Evolutionary conservation across 2,329 filamentous ascomycete genomes (phyloP).

Genomic region (Microsporum ferrugineum): DNA sequence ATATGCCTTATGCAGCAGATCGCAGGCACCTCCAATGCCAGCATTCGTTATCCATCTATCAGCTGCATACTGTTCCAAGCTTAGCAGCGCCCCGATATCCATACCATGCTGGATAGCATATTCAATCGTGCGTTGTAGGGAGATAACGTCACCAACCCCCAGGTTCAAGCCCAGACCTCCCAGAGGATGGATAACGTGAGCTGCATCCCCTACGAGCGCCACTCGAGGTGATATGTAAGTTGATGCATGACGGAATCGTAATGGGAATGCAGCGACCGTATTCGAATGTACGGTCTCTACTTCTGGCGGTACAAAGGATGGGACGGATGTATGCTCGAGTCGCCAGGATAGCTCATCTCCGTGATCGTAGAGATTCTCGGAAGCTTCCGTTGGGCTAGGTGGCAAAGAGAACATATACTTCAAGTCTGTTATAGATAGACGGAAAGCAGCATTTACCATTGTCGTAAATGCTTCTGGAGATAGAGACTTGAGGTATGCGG

Average conservation of each 20-base stretch:
- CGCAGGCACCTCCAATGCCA: constrained; percentile 63
- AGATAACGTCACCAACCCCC: constrained; percentile 77
- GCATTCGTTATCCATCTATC: constrained; percentile 76
- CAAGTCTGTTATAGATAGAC: constrained; percentile 66
- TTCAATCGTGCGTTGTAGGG: constrained; percentile 61
- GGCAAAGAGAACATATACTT: constrained; percentile 64
- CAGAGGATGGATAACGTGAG: constrained; percentile 88
- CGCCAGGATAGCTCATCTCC: constrained; percentile 78
- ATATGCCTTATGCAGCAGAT: constrained; percentile 89
- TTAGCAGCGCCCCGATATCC: constrained; percentile 69
- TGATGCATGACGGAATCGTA: constrained; percentile 86
- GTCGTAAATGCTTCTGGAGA: constrained; percentile 62
- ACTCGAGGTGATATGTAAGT: constrained; percentile 85
- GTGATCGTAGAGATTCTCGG: constrained; percentile 35
- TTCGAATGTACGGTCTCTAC: constrained; percentile 63
- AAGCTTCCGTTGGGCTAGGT: constrained; percentile 13
- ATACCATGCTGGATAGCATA: constrained; percentile 70
- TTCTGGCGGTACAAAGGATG: constrained; percentile 50
- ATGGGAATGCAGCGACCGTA: constrained; percentile 77
- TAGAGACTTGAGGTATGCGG: constrained; percentile 66
- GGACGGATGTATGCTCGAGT: constrained; percentile 53
- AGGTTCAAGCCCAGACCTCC: constrained; percentile 92
- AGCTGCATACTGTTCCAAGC: constrained; percentile 67
- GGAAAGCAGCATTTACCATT: constrained; percentile 89
- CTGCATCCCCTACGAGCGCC: constrained; percentile 84